Conservation (phyloP, 73 alveolate genomes). For the Blepharisma japonicum region DNA sequence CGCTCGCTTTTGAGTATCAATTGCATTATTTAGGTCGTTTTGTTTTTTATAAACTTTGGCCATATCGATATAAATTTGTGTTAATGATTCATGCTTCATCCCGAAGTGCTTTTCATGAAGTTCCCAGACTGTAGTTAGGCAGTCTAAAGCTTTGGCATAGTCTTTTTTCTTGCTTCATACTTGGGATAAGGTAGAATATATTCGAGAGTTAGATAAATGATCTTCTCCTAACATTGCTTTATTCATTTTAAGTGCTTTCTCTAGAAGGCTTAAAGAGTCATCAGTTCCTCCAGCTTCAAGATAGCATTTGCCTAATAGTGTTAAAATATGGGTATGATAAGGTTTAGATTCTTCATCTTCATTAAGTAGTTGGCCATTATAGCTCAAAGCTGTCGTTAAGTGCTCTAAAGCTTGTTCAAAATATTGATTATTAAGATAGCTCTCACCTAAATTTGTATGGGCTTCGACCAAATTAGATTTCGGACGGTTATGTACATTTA, state of each 20-base stretch:
- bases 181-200: conserved; percentile 39
- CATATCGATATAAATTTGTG: conserved; percentile 53
- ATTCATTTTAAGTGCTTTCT: conserved; percentile 77
- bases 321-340: conserved; percentile 72
- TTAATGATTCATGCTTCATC: conserved; percentile 48
- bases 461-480: conserved; percentile 73
- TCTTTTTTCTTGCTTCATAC: conserved; percentile 66
- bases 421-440: conserved; percentile 75
- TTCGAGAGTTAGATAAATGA: conserved; percentile 35
- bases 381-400: conserved; percentile 76
- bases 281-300: conserved; percentile 76
- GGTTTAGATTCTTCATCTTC: conserved; percentile 70
- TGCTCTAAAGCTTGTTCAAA: conserved; percentile 89
- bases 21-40: conserved; percentile 63
- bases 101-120: conserved; percentile 64
- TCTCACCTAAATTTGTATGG: conserved; percentile 77
- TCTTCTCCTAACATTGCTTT: conserved; percentile 59
- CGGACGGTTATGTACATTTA: conserved; percentile 72
- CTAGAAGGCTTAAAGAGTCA: conserved; percentile 76
- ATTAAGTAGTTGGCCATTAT: conserved; percentile 73
- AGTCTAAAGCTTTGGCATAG: conserved; percentile 58
- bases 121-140: conserved; percentile 61
- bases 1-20: conserved; percentile 53
- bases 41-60: conserved; percentile 68
- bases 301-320: conserved; percentile 85